Evolutionary conservation across 2,329 filamentous ascomycete genomes (phyloP), one percentile per base, ranked within the genome.

Genomic region (Aspergillaceae sp.): DNA sequence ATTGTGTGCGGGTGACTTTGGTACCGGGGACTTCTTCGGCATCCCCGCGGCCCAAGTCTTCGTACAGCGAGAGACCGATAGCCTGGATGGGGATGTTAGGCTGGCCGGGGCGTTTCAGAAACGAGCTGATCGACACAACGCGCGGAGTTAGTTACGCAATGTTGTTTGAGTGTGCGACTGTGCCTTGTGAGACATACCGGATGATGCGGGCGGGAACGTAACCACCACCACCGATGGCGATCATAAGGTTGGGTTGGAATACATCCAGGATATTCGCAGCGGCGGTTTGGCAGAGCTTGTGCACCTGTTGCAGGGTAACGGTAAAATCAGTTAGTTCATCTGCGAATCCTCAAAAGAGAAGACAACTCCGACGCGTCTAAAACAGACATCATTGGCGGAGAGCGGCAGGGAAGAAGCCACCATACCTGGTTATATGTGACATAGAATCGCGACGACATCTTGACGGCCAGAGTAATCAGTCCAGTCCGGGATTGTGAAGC

Each of bases 81-180:
- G 92, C 92, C 78, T 98, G 92, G 71, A 98, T 98, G 56, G 92
- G 91, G 63, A 98, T 98, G 75, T 98, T 98, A 70, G 89, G 83
- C 51, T 76, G 79, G 58, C 86, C 87, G 49, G 87, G 78, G 65
- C 82, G 80, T 78, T 94, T 96, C 68, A 98, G 86, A 77, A 98
- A 98, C 19, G 92, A 97, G 53, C 74, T 73, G 57, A 61, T 45
- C 3, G 28, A 33, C 26, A 41, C 37, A 33, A 37, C n/a, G 26
- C 35, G 11, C 19, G 2, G 19, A 19, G 19, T 19, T 19, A 19
- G 19, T 19, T 19, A 19, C 19, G 19, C 19, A 19, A 19, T 19
- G 19, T 19, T 19, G 19, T 19, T 19, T 19, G 19, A 19, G 19
- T 19, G 19, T 19, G 19, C 19, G 19, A 19, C 19, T 19, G 19